Conservation (phyloP, 1,284 basidiomycete genomes). For the Porodaedalea pini region DNA sequence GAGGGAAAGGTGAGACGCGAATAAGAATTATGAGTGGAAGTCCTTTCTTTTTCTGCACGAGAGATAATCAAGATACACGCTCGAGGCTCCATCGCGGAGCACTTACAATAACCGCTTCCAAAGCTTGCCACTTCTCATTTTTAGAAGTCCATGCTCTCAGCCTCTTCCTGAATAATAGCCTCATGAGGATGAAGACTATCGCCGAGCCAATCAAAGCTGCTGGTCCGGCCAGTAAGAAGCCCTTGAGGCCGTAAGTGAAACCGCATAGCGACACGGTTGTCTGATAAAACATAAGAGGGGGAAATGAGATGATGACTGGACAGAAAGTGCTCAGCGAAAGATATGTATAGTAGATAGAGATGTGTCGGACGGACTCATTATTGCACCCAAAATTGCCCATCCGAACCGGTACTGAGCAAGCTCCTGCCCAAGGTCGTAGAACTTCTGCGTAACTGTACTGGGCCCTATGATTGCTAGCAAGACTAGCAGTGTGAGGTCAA, state of each 20-base stretch:
- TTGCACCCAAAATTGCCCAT: constrained; percentile 51
- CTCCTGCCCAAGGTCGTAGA: constrained; percentile 65
- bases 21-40: constrained; percentile 76
- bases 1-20: constrained; percentile 78
- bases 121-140: constrained; percentile 72
- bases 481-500: constrained; percentile 43
- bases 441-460: constrained; percentile 59
- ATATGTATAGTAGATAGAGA: constrained; percentile 8
- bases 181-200: constrained; percentile 59
- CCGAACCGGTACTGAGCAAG: constrained; percentile 60
- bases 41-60: constrained; percentile 59
- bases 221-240: constrained; percentile 60
- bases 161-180: constrained; percentile 53
- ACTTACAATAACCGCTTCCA: constrained; percentile 71
- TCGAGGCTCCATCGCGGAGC: background rate
- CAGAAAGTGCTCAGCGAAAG: constrained; percentile 8
- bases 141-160: constrained; percentile 55
- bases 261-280: constrained; percentile 66
- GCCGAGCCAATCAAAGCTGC: constrained; percentile 67
- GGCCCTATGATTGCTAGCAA: constrained; percentile 56
- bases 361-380: constrained; percentile 44
- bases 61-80: background rate
- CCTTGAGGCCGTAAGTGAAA: constrained; percentile 78
- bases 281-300: constrained; percentile 76
- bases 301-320: constrained; percentile 66